Evolutionary conservation across 257 asterid genomes (phyloP), one percentile per base, ranked within the genome.

Genomic region (Solanum etuberosum): DNA sequence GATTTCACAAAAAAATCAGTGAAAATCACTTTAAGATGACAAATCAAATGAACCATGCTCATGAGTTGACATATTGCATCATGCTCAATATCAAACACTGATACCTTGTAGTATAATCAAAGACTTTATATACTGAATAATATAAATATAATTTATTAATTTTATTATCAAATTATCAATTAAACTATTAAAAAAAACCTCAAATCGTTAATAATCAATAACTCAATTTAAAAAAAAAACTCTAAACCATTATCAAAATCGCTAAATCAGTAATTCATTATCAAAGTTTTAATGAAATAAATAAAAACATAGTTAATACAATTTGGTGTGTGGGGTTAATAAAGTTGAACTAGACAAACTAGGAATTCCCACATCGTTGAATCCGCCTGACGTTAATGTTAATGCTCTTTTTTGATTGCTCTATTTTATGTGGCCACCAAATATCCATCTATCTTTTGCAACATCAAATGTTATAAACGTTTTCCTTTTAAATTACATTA

Each of bases 311-410:
- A 70, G 15, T 25, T 68, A 6, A 34, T 68, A n/a, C 42, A 71
- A 16, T 18, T 35, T 21, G 80, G 25, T 71, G 7, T 34, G 46
- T 71, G 80, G 8, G 43, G 27, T 71, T 71, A 34, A 70, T 31
- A 70, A 70, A 32, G 43, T 71, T 71, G 84, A 84, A 89, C 89
- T 83, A 85, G 76, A 7, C 29, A 83, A 38, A 42, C 88, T 67
- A 87, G 51, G 90, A 72, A 34, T 35, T 72, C 29, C 12, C 57
- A 37, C 83, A 74, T 74, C 23, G 83, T 72, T 61, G 84, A n/a
- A 68, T 92, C 92, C 92, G 88, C 81, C 90, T 59, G 81, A 72
- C 81, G 46, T 72, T 72, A 72, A 72, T 5, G n/a, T 35, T 34
- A 32, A 18, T 71, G 77, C 38, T 31, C 34, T 68, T 16, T 32